Base-by-base conservation (phyloP, 2,329 filamentous ascomycete genomes). In the Stagonosporopsis vannaccii region DNA sequence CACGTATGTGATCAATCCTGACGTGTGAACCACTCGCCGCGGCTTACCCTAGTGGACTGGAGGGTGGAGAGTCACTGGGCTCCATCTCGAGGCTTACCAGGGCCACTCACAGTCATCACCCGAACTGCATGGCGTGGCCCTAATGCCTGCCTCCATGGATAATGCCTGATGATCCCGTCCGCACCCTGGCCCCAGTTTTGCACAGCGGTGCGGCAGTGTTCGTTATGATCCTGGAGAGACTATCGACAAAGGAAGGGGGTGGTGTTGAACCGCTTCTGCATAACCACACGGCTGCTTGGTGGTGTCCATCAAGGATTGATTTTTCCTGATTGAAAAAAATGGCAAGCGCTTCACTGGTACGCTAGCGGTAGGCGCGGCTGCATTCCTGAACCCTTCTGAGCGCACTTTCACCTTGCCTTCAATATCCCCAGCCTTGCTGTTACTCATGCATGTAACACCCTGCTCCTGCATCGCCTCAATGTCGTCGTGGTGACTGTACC, bases 131-230 rank as follows among this genome's bases (percentile, higher is more conserved):
- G 58, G 56, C 62, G 53, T 46, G 46, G 42, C 39, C 45, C 51
- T 61, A 65, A 48, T 25, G 40, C 54, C 20, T 33, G 43, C 42
- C 51, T 33, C 17, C 59, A 57, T 49, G 59, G 59, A 61, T 60
- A 30, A 40, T 35, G 33, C 48, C 42, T 56, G 57, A 56, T 47
- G 46, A 22, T 23, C 20, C 43, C 42, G 54, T 55, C 30, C 25
- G 40, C 41, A 60, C 64, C 64, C 64, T 59, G 64, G 64, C 49
- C 64, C 64, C 64, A 57, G 52, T 58, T 37, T 51, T 54, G 48
- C 49, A 20, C 44, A 41, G 32, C 37, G 43, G 23, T 35, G 54
- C 48, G 37, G 43, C 55, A 49, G 44, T 53, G 55, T 49, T 58
- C 48, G 19, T n/a, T 39, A 9, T 19, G n/a, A 46, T 30, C 22